Evolutionary conservation across 2,329 filamentous ascomycete species (phyloP), one percentile per base, ranked within the genome.

Genomic region (Trichoderma breve): DNA sequence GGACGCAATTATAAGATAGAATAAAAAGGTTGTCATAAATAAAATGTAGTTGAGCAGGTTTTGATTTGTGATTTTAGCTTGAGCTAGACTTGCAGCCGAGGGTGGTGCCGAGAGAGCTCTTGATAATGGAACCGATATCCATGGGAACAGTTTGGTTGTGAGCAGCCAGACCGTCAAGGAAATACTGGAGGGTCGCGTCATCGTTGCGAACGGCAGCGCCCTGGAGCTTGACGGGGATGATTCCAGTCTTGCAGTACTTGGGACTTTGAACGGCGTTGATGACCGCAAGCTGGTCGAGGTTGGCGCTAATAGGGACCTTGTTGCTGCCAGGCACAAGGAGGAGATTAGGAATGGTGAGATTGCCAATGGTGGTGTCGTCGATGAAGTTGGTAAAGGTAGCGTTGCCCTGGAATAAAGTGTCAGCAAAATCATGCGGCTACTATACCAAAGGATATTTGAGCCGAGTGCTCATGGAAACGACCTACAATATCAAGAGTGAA

Each of bases 401-500:
- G 76, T 92, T 91, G 76, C 91, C 91, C 84, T 90, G 7, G n/a
- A 36, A 26, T 51, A n/a, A 24, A 9, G 34, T 30, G 66, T 72
- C 32, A 75, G 73, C 39, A 32, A 24, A 28, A 21, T 43, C n/a
- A 11, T 39, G 8, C 12, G 15, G 8, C 63, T 26, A 8, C 28
- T n/a, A 58, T 58, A n/a, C 55, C 18, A 60, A n/a, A 6, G 32
- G 8, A 24, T 6, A 1, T 32, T 34, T 6, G 30, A 60, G 57
- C 55, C 18, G 39, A 7, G 15, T 12, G 58, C 63, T 75, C 32
- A 18, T 24, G 8, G 55, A 21, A 15, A 6, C 4, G 24, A 83
- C 86, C 81, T 82, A 89, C 88, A 76, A 93, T 86, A 39, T 91
- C 86, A 67, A 93, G 84, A n/a, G 86, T 88, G 77, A 91, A 85